A percentile compares a stretch with the other conserved stretches of the same genome.
Conservation (phyloP, 495 filamentous ascomycete genomes). For the Xylaria flabelliformis region DNA sequence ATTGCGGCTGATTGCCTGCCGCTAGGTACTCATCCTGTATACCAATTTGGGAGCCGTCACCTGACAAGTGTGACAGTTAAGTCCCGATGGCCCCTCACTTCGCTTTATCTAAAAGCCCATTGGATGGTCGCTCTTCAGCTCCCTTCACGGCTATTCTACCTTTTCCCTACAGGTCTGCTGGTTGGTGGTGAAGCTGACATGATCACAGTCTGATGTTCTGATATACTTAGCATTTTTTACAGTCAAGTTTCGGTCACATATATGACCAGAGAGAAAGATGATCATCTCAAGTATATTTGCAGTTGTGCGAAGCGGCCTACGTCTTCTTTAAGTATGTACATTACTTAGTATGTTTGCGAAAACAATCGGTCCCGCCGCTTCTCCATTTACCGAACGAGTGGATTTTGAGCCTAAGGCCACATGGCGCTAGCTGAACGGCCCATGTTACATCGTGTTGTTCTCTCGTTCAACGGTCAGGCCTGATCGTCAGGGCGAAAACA, state of each 20-base stretch:
- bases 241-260: not conserved
- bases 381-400: not conserved
- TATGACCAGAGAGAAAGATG: not conserved
- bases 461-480: not conserved
- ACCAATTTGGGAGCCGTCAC: constrained; percentile 8
- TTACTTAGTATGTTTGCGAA: not conserved
- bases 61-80: not conserved
- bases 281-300: not conserved
- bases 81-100: not conserved
- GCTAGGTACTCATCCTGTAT: not conserved
- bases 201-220: not conserved
- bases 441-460: not conserved
- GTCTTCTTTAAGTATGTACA: not conserved
- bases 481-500: not conserved
- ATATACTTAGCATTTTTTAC: not conserved
- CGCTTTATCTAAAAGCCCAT: constrained; percentile 4
- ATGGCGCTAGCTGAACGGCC: constrained; percentile 9
- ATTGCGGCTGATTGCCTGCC: not conserved
- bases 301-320: not conserved
- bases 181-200: not conserved
- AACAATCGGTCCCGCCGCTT: not conserved
- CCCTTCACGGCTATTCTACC: not conserved
- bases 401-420: not conserved
- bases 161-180: not conserved
- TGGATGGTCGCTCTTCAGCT: not conserved